Percentiles rank a stretch among this genome's conserved stretches.
Evolutionary conservation across 2,329 filamentous ascomycete genomes (phyloP).

Genomic region (Colletotrichum liaoningense): DNA sequence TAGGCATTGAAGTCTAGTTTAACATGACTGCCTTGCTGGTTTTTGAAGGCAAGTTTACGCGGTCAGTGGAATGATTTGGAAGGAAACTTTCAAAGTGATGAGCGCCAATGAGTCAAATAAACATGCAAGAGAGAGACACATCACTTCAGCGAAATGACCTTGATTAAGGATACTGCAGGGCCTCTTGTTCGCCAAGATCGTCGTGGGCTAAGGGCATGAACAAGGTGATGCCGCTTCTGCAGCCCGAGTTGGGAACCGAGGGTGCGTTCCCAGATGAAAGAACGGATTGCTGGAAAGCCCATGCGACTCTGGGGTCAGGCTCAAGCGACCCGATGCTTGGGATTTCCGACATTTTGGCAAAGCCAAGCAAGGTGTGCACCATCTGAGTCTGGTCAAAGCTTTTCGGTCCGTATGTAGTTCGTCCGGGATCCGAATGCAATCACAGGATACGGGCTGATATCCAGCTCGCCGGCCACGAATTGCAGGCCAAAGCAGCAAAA

Average conservation of each 20-base stretch:
- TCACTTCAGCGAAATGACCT: neutral
- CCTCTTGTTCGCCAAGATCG: neutral
- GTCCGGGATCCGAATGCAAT: neutral
- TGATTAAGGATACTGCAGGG: neutral
- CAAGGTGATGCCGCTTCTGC: too few relatives aligned
- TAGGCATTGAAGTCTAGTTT: too few relatives aligned
- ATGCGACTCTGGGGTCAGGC: neutral
- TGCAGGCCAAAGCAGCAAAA: neutral
- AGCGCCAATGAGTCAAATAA: neutral
- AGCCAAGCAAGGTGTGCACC: neutral
- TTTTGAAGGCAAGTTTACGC: neutral
- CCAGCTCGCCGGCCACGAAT: neutral
- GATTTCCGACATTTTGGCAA: neutral
- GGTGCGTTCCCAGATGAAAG: too few relatives aligned
- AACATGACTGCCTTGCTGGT: too few relatives aligned
- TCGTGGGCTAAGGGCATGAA: too few relatives aligned
- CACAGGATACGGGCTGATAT: neutral
- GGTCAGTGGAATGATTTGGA: too few relatives aligned
- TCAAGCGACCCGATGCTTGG: constrained; percentile 9
- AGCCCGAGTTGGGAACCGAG: too few relatives aligned
- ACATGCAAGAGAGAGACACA: neutral
- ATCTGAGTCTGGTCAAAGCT: neutral
- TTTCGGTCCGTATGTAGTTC: neutral
- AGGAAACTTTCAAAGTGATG: too few relatives aligned
- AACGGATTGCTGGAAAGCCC: neutral